phyloP scores from a whole-genome alignment of 2,329 filamentous ascomycete species.

The Fusarium sp. region DNA sequence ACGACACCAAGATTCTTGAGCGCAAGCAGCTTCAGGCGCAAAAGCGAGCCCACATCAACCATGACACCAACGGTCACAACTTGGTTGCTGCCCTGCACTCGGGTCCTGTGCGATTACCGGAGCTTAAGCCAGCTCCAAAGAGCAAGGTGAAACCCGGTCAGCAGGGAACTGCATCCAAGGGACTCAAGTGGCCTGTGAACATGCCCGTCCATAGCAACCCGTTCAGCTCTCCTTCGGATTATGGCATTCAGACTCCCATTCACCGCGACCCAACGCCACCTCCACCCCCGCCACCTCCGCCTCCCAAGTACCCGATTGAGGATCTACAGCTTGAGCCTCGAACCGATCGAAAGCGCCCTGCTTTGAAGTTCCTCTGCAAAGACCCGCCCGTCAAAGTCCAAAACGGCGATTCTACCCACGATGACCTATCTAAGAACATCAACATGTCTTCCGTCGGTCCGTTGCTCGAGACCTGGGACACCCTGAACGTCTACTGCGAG shows the following conservation, averaged over 20 bases:
- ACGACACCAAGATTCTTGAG: slow-evolving; percentile 83
- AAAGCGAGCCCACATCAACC: slow-evolving; percentile 66
- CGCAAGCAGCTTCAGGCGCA: slow-evolving; percentile 78
- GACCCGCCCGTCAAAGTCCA: slow-evolving; percentile 67
- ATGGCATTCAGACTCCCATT: slow-evolving; percentile 50
- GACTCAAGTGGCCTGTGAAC: slow-evolving; percentile 53
- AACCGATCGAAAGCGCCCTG: slow-evolving; percentile 75
- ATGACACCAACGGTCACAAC: slow-evolving; percentile 57
- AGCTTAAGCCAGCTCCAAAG: slow-evolving; percentile 80
- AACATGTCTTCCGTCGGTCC: slow-evolving; percentile 87
- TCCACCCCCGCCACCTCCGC: slow-evolving; percentile 75
- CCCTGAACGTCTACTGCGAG: slow-evolving; percentile 97
- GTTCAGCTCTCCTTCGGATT: slow-evolving; percentile 59
- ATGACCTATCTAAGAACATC: slow-evolving; percentile 61
- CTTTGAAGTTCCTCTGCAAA: slow-evolving; percentile 80
- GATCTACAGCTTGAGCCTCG: slow-evolving; percentile 85
- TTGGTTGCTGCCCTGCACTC: slow-evolving; percentile 49
- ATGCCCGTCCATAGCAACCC: slow-evolving; percentile 56
- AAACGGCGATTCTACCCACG: slow-evolving; percentile 43
- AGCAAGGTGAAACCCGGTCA: slow-evolving; percentile 68
- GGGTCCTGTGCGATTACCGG: slow-evolving; percentile 71
- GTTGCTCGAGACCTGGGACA: slow-evolving; percentile 94
- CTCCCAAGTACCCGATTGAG: slow-evolving; percentile 95
- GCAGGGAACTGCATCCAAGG: slow-evolving; percentile 54
- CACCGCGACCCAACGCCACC: slow-evolving; percentile 59